These are phyloP conservation scores for Eucalyptus guilfoylei DNA, from an alignment of 345 rosid genomes.

Conservation along the genomic window DNA sequence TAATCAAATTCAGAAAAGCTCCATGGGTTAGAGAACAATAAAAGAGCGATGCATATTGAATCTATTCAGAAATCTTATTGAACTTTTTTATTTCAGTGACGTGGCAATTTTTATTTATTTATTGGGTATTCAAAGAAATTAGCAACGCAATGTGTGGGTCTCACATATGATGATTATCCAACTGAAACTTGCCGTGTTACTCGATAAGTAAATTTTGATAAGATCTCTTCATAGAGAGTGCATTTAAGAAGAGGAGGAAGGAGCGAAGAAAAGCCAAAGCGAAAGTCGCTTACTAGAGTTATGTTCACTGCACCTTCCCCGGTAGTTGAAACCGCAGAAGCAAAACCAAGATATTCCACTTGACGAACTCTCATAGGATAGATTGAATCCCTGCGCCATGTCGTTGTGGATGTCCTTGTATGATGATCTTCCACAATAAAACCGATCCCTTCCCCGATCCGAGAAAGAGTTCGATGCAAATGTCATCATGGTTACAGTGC, in stretches of 20 bases:
- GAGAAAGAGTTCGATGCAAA: accelerated
- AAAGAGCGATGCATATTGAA: neutral
- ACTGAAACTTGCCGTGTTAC: neutral
- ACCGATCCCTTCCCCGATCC: accelerated
- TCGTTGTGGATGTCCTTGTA: neutral
- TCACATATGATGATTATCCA: neutral
- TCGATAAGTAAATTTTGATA: neutral
- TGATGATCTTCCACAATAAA: neutral
- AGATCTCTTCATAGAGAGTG: accelerated
- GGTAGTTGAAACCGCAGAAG: accelerated
- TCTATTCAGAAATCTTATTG: accelerated
- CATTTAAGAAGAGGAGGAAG: neutral
- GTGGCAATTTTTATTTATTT: neutral
- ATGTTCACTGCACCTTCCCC: accelerated
- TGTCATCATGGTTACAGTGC: neutral
- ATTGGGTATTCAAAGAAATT: neutral
- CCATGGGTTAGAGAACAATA: neutral
- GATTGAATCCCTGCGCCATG: neutral
- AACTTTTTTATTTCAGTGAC: neutral
- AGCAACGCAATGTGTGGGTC: accelerated
- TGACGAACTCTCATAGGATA: accelerated
- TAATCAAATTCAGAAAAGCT: neutral
- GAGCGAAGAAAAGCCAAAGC: accelerated
- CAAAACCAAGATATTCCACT: accelerated
- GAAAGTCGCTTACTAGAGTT: neutral